phyloP scores from a whole-genome alignment of 106 monocot genomes.

The Vanilla planifolia region DNA sequence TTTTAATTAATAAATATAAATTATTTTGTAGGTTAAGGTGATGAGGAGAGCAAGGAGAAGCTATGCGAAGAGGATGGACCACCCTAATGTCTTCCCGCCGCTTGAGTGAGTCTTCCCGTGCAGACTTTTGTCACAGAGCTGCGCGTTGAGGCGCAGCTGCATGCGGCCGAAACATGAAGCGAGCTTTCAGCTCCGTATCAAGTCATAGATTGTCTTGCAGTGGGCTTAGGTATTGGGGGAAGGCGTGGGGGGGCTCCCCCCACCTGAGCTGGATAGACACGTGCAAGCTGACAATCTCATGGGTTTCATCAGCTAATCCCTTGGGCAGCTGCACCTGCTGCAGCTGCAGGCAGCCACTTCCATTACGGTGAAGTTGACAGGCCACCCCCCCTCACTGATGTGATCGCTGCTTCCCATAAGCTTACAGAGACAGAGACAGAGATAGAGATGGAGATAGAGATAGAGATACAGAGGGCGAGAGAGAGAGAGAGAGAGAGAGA shows the following conservation, averaged over 20 bases:
- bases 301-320: not conserved
- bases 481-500: not conserved
- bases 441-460: not conserved
- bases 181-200: not conserved
- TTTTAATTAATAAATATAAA: no score
- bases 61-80: no score
- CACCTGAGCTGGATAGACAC: not conserved
- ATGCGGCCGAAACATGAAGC: not conserved
- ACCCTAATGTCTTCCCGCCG: not conserved
- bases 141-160: not conserved
- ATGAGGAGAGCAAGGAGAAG: no score
- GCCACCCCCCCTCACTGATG: not conserved
- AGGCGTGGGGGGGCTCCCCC: not conserved
- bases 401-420: not conserved
- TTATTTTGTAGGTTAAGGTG: no score
- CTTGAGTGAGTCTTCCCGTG: not conserved
- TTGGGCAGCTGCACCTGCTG: conserved; percentile 7
- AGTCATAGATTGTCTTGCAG: conserved; percentile 2
- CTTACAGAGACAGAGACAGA: not conserved
- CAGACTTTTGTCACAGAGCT: not conserved
- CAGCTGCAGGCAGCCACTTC: not conserved
- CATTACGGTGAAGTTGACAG: conserved; percentile 6
- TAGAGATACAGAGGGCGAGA: not conserved
- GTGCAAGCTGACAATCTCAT: conserved; percentile 4
- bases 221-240: not conserved